Conservation (phyloP, 345 rosid genomes). For the Eucalyptus pumila region DNA sequence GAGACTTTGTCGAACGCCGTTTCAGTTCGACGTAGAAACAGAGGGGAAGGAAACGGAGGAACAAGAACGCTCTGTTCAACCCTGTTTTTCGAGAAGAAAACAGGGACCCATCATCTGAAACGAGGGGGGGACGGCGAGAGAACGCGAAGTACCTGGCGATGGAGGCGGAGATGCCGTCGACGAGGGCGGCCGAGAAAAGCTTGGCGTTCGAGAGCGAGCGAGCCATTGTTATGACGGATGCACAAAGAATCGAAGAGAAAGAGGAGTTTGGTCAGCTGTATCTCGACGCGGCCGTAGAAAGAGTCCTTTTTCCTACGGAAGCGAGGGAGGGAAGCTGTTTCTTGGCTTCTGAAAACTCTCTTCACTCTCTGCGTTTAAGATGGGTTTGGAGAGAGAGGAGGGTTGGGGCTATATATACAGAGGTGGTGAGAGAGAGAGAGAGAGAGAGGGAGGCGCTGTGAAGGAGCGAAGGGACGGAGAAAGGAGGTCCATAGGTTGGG, state of each 20-base stretch:
- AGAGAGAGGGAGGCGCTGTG: neutral
- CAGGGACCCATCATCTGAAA: neutral
- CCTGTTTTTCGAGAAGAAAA: neutral
- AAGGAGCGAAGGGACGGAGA: neutral
- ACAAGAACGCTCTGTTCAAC: neutral
- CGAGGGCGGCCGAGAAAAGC: conserved; percentile 20
- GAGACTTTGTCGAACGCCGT: neutral
- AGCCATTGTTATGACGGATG: conserved; percentile 10
- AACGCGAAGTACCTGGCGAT: conserved; percentile 10
- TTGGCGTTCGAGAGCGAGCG: conserved; percentile 29
- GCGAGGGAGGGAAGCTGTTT: too few relatives aligned
- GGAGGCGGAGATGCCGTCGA: conserved; percentile 18
- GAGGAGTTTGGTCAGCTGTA: neutral
- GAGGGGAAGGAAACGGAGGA: neutral
- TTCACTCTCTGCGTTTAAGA: neutral
- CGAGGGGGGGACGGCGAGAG: neutral
- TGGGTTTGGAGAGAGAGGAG: neutral
- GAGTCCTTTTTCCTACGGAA: neutral
- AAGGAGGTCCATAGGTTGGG: neutral
- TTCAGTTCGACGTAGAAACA: neutral
- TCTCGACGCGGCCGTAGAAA: neutral
- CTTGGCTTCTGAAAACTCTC: neutral
- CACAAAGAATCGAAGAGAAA: neutral
- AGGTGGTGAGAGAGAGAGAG: neutral
- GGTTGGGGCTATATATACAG: neutral